These are phyloP conservation scores for Aspergillus brasiliensis DNA, from an alignment of 2,329 filamentous ascomycete species.

Conservation along the genomic window DNA sequence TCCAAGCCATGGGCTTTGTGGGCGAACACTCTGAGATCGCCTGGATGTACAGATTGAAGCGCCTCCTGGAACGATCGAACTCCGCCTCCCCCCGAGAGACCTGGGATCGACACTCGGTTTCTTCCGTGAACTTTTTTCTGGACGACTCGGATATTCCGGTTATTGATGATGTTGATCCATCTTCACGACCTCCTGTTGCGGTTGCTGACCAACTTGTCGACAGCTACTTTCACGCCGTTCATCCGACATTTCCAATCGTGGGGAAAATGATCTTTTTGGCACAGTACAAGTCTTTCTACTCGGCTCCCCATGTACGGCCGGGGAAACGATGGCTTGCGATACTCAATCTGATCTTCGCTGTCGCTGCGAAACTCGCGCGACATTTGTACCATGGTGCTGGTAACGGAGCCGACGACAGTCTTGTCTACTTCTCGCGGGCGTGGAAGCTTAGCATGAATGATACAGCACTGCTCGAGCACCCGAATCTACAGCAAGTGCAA, in stretches of 20 bases:
- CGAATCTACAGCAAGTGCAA: conserved; percentile 48
- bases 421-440: conserved; percentile 47
- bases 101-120: conserved; percentile 29
- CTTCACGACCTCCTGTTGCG: conserved; percentile 37
- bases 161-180: conserved; percentile 39
- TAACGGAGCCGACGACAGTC: conserved; percentile 36
- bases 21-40: conserved; percentile 49
- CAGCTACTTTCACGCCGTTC: conserved; percentile 42
- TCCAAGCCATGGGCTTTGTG: conserved; percentile 44
- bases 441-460: conserved; percentile 43
- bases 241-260: conserved; percentile 47
- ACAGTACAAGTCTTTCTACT: conserved; percentile 43
- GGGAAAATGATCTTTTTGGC: conserved; percentile 41
- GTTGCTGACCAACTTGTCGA: conserved; percentile 44
- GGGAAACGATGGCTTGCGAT: conserved; percentile 46
- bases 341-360: conserved; percentile 49
- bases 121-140: conserved; percentile 42
- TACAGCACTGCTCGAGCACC: conserved; percentile 40
- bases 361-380: conserved; percentile 41
- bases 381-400: conserved; percentile 30
- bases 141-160: conserved; percentile 41
- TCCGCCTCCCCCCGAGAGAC: conserved; percentile 20
- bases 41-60: conserved; percentile 47
- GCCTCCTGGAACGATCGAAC: conserved; percentile 35
- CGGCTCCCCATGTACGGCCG: conserved; percentile 33